phyloP scores from a whole-genome alignment of 1,284 basidiomycete genomes.

The Phlebopus sp. region DNA sequence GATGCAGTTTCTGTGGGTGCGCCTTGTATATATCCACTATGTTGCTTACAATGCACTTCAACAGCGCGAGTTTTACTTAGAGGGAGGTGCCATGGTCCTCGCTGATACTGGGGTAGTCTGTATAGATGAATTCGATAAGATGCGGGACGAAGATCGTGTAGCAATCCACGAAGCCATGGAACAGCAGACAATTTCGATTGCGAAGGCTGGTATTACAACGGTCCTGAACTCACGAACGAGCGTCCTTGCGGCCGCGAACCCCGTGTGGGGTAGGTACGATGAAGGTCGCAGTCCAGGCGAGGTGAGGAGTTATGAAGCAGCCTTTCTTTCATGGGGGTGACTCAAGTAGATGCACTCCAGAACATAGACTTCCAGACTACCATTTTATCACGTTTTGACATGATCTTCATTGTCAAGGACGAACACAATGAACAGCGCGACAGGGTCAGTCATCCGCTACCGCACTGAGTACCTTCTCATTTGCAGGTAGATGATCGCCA shows the following conservation, averaged over 20 bases:
- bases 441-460: slow-evolving; percentile 49
- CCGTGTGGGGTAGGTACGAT: slow-evolving; percentile 97
- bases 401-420: slow-evolving; percentile 99
- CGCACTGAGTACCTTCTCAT: slow-evolving; percentile 2
- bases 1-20: slow-evolving; percentile 81
- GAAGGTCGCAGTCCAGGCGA: slow-evolving; percentile 97
- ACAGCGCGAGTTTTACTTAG: slow-evolving; percentile 96
- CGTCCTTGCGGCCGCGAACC: slow-evolving; percentile 97
- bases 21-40: neutral
- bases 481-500: slow-evolving; percentile 78
- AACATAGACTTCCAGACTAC: slow-evolving; percentile 99
- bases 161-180: slow-evolving; percentile 99
- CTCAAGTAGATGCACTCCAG: slow-evolving; percentile 37
- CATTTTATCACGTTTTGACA: slow-evolving; percentile 97
- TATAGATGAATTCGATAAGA: slow-evolving; percentile 99
- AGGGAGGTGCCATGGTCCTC: slow-evolving; percentile 99
- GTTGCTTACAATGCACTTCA: slow-evolving; percentile 4
- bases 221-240: slow-evolving; percentile 96
- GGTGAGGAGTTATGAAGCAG: slow-evolving; percentile 39
- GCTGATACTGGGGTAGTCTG: slow-evolving; percentile 99
- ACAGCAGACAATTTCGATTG: slow-evolving; percentile 99
- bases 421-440: slow-evolving; percentile 96
- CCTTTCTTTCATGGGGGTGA: neutral
- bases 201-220: slow-evolving; percentile 98
- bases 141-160: slow-evolving; percentile 98